phyloP scores from a whole-genome alignment of 2,329 filamentous ascomycete species.

The Epichloe typhina region DNA sequence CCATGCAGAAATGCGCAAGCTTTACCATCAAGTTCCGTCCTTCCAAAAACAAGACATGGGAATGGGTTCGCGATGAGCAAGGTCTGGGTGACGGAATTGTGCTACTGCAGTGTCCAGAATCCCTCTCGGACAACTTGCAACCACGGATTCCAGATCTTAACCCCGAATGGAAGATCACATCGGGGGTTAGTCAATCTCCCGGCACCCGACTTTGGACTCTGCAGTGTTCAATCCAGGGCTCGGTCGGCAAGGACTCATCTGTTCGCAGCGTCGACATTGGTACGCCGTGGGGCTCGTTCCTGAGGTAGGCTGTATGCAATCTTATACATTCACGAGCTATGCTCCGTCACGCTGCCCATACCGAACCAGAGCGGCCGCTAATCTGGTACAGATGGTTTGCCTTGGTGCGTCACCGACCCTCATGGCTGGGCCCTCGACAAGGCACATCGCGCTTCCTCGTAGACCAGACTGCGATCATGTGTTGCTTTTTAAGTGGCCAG shows the following conservation, averaged over 20 bases:
- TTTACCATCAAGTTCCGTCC: conserved; percentile 63
- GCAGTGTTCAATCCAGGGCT: conserved; percentile 40
- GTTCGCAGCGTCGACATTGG: conserved; percentile 47
- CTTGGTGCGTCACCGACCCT: conserved; percentile 62
- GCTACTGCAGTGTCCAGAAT: conserved; percentile 23
- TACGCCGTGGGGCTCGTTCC: conserved; percentile 41
- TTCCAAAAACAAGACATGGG: conserved; percentile 42
- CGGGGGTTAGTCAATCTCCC: conserved; percentile 51
- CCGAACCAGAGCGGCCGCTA: background rate
- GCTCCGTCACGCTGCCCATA: too few relatives aligned
- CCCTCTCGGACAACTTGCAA: conserved; percentile 27
- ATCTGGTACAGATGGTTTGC: conserved; percentile 57
- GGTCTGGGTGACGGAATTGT: conserved; percentile 52
- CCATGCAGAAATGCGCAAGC: conserved; percentile 33
- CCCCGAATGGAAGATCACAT: conserved; percentile 37
- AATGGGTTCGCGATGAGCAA: conserved; percentile 55
- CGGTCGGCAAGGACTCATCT: conserved; percentile 43
- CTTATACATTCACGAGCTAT: background rate
- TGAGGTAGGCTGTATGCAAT: conserved; percentile 28
- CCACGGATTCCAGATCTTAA: conserved; percentile 47
- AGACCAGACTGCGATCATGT: conserved; percentile 66
- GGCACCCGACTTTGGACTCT: conserved; percentile 60
- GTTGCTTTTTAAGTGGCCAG: conserved; percentile 59
- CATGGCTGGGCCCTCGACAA: conserved; percentile 84
- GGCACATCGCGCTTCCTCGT: conserved; percentile 53